These are phyloP conservation scores for Casuarina equisetifolia DNA, from an alignment of 306 rosid species.

Conservation along the genomic window DNA sequence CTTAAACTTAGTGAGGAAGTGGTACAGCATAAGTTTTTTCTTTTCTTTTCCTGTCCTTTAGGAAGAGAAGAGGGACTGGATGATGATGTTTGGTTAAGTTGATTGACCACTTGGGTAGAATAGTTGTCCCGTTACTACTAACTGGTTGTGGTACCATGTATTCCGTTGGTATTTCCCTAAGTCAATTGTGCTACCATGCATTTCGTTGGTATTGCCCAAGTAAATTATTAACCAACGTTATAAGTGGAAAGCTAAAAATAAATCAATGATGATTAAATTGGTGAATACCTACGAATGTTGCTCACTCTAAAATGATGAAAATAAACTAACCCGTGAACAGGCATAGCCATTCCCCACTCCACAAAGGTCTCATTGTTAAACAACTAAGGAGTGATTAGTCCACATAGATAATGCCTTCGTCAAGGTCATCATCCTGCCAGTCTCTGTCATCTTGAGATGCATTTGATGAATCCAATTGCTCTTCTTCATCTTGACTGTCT, in stretches of 20 bases:
- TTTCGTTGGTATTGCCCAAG: neutral
- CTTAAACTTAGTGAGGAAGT: neutral
- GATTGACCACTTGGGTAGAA: neutral
- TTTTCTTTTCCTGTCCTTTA: neutral
- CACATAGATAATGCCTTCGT: conserved; percentile 72
- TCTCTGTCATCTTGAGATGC: conserved; percentile 42
- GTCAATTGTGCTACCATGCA: neutral
- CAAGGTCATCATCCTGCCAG: conserved; percentile 72
- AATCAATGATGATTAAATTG: neutral
- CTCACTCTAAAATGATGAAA: conserved; percentile 12
- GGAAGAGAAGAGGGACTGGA: too few relatives aligned
- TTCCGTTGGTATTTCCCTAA: neutral
- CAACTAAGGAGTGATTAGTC: conserved; percentile 43
- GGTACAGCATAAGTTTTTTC: neutral
- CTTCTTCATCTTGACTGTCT: conserved; percentile 31
- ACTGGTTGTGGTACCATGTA: neutral
- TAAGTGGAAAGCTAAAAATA: neutral
- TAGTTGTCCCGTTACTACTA: neutral
- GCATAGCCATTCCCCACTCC: conserved; percentile 16
- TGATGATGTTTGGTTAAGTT: too few relatives aligned
- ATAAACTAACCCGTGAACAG: conserved; percentile 48
- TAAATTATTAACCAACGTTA: neutral
- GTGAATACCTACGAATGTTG: conserved; percentile 9
- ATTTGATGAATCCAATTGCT: conserved; percentile 41
- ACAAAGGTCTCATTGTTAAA: conserved; percentile 21